phyloP scores from a whole-genome alignment of 495 filamentous ascomycete species.

The Acidiella bohemica region DNA sequence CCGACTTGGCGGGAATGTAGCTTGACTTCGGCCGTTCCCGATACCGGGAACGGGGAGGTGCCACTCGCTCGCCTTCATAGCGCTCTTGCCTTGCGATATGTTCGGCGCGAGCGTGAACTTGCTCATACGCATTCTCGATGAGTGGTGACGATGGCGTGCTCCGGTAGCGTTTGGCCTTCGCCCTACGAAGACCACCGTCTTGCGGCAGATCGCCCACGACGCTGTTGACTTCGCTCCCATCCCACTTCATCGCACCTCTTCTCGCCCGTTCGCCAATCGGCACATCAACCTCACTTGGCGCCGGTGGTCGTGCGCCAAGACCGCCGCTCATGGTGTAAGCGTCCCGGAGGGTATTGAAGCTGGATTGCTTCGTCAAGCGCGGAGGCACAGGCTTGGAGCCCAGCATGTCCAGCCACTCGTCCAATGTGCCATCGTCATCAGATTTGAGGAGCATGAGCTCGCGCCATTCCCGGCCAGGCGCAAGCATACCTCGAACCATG shows the following conservation, averaged over 20 bases:
- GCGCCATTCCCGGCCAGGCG: constrained; percentile 54
- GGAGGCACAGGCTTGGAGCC: constrained; percentile 67
- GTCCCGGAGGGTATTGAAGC: constrained; percentile 22
- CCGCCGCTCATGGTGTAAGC: constrained; percentile 4
- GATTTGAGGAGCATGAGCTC: constrained; percentile 63
- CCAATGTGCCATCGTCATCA: constrained; percentile 58
- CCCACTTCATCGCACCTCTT: constrained; percentile 25
- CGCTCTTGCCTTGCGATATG: constrained; percentile 2
- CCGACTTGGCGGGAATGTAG: constrained; percentile 6
- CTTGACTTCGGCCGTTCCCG: constrained; percentile 3
- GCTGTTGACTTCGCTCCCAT: constrained; percentile 16
- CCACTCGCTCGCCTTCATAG: background rate
- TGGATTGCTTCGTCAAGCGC: constrained; percentile 21
- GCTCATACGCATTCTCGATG: constrained; percentile 11
- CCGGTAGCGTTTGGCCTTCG: constrained; percentile 10
- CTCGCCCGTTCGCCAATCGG: constrained; percentile 60
- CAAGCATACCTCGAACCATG: constrained; percentile 59
- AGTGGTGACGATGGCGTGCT: constrained; percentile 7
- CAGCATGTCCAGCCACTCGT: constrained; percentile 80
- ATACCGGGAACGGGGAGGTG: background rate
- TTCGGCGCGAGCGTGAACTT: constrained; percentile 2
- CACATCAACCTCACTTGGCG: constrained; percentile 45
- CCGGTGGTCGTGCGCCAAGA: constrained; percentile 32
- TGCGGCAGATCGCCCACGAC: constrained; percentile 4
- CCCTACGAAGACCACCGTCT: background rate